Conservation (phyloP, 352 stramenopile species). For the Phytophthora aleatoria region DNA sequence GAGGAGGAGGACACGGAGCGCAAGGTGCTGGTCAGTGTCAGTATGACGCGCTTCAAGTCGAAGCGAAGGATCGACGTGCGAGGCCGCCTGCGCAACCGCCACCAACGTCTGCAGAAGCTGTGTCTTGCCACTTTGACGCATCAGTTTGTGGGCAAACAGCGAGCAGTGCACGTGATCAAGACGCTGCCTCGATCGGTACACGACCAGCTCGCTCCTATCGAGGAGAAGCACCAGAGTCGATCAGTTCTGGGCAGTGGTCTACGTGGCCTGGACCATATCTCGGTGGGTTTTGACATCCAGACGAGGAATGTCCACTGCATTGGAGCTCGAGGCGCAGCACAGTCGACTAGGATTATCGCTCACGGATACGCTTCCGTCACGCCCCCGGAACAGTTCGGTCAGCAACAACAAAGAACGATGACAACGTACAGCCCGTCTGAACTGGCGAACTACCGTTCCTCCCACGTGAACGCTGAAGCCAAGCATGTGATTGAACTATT, state of each 20-base stretch:
- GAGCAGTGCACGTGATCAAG: conserved; percentile 63
- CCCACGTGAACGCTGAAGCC: conserved; percentile 65
- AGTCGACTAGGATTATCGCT: conserved; percentile 53
- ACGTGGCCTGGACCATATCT: conserved; percentile 54
- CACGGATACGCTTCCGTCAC: conserved; percentile 66
- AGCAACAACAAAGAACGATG: conserved; percentile 27
- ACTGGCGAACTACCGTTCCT: conserved; percentile 41
- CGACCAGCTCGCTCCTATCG: conserved; percentile 52
- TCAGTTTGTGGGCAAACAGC: conserved; percentile 47
- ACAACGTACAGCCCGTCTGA: conserved; percentile 33
- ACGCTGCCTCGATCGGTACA: conserved; percentile 63
- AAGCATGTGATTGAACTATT: conserved; percentile 63
- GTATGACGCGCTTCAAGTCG: conserved; percentile 45
- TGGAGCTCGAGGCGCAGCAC: conserved; percentile 23
- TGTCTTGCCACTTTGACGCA: conserved; percentile 55
- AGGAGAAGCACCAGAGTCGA: conserved; percentile 46
- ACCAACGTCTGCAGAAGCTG: conserved; percentile 60
- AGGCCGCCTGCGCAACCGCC: conserved; percentile 37
- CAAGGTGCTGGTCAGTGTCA: conserved; percentile 47
- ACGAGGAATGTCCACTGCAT: conserved; percentile 32
- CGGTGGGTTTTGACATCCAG: conserved; percentile 65
- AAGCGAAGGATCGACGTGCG: conserved; percentile 38
- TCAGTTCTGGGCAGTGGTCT: conserved; percentile 47
- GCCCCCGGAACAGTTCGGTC: conserved; percentile 40
- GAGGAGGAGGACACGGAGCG: conserved; percentile 20